Evolutionary conservation across 2,329 filamentous ascomycete genomes (phyloP), one percentile per base, ranked within the genome.

Genomic region (Colletotrichum lindemuthianum): DNA sequence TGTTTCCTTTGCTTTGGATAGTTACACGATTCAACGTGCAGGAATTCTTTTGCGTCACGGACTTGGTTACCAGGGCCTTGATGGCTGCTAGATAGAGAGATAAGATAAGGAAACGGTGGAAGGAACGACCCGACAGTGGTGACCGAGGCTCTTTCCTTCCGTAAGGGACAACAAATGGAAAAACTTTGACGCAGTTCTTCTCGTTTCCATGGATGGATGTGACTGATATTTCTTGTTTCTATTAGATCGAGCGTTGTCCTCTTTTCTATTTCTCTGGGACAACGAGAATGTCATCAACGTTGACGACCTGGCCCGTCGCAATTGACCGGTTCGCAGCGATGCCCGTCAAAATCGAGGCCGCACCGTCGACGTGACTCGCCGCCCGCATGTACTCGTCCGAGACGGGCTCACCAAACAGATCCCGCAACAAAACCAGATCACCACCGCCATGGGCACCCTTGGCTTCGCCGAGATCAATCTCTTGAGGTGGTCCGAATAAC

Each of bases 401-500:
- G 2, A 80, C 79, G 0, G 79, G 77, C 66, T 82, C 80, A 0
- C 85, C 86, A 70, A 89, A 88, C 10, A 89, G 59, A 68, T 89
- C 86, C 37, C 83, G 80, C 37, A 89, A 70, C 55, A 89, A 67
- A 1, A 87, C 81, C 0, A 80, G 79, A 67, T 89, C 87, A 0
- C 87, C 86, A 3, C 87, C 87, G 1, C 87, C 87, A 60, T 89
- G 87, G 0, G 85, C 86, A 0, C 87, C 87, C 2, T 78, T 74
- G 8, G 81, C 81, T 4, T 82, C 79, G 0, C 77, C 75, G 32
- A 89, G 82, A 66, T 84, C 79, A 7, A 89, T 77, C 68, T 86
- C 84, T 13, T 77, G 72, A 0, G 87, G 86, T 72, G 86, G 85
- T 69, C 84, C 82, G 60, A 89, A 87, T 43, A 88, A 67, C 10